Conservation (phyloP, 106 monocot species). For the Apostasia ramifera region DNA sequence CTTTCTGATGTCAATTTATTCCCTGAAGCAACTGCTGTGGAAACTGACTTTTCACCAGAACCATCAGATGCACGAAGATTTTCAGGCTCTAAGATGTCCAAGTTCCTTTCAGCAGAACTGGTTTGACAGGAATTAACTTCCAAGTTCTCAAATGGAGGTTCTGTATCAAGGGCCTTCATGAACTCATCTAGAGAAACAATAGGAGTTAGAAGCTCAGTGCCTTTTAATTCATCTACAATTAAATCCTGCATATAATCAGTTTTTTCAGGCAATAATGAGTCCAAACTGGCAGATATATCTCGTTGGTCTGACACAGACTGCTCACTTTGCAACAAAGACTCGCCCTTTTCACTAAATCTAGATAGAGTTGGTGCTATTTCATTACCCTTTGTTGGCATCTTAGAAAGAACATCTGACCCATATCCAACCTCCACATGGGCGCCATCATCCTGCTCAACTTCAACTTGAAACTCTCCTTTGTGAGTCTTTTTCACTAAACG, state of each 20-base stretch:
- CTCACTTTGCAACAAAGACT: neutral
- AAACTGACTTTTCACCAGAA: conserved; percentile 5
- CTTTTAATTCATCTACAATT: conserved; percentile 66
- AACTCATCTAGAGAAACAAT: conserved; percentile 85
- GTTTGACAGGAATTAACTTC: conserved; percentile 17
- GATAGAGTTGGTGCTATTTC: conserved; percentile 17
- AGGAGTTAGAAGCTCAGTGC: conserved; percentile 59
- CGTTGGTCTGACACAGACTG: conserved; percentile 24
- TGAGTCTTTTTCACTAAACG: conserved; percentile 94
- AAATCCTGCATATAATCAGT: conserved; percentile 73
- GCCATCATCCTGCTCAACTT: conserved; percentile 66
- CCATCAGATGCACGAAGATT: conserved; percentile 14
- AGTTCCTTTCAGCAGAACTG: conserved; percentile 15
- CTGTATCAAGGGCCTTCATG: conserved; percentile 77
- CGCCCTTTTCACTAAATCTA: conserved; percentile 8
- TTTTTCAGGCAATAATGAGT: conserved; percentile 38
- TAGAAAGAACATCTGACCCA: conserved; percentile 26
- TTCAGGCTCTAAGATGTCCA: conserved; percentile 18
- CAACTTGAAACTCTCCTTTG: conserved; percentile 94
- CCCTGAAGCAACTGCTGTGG: conserved; percentile 8
- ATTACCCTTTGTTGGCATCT: conserved; percentile 16
- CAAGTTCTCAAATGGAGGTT: conserved; percentile 81
- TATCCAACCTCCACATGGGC: conserved; percentile 48
- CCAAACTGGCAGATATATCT: conserved; percentile 11
- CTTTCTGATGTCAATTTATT: conserved; percentile 7